Evolutionary conservation across 1,139 yeast species (phyloP), one percentile per base, ranked within the genome.

Genomic region (Taiozyma sp.): DNA sequence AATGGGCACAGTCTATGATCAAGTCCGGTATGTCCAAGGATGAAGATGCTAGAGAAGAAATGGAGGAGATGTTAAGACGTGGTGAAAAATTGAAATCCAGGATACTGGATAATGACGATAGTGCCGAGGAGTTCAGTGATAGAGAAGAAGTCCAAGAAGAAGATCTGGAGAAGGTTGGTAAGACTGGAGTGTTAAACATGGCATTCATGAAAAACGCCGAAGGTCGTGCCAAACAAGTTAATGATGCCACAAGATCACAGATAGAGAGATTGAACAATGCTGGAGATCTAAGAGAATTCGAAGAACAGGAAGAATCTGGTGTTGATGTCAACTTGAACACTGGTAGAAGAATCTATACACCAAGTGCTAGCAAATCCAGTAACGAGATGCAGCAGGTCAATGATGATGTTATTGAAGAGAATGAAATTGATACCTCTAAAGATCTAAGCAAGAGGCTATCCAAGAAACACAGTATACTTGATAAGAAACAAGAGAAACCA

Each of bases 171-270:
- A 71, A 72, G 29, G 68, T 87, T 24, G 95, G 96, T 22, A 91
- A 91, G 66, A 70, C 76, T 16, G 97, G 98, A 54, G 85, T 93
- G 29, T 71, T 92, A 73, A 87, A 83, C 46, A 93, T 93, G 98
- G 96, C 91, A 59, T 93, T 93, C 67, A 91, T 92, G 97, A 84
- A 79, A 60, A 87, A 85, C 57, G 97, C 97, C 2, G 93, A 85
- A 57, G 84, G 81, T 48, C 78, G 82, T 62, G 78, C 80, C 57
- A 78, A 72, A 53, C 75, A 76, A 53, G 79, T 76, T 45, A 87
- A 87, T 65, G 69, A 75, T 51, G 74, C 75, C 56, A 78, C 79
- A 43, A 65, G 84, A 46, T 80, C 76, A 51, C 71, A 72, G 47
- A 66, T 90, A 54, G 76, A 78, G 57, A 73, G 70, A 48, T 56